A percentile compares a stretch with the other conserved stretches of the same genome.
These are phyloP conservation scores for Vavraia culicis DNA, from an alignment of 371 early-diverging fungal genomes.

Conservation along the genomic window DNA sequence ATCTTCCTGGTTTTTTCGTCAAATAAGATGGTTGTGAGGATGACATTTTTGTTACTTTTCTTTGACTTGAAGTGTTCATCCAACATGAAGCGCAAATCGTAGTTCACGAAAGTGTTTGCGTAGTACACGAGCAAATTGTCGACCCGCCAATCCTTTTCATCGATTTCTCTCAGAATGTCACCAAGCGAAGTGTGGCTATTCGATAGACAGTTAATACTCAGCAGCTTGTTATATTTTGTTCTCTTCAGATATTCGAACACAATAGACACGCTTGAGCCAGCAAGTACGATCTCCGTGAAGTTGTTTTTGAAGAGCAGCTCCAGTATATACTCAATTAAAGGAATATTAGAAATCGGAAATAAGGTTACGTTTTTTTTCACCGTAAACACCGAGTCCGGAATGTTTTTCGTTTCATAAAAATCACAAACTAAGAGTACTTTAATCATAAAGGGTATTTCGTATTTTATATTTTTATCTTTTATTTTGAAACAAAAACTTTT, in stretches of 20 bases:
- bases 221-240: not conserved
- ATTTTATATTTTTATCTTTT: too few species aligned
- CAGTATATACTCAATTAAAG: conserved; percentile 30
- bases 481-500: too few species aligned
- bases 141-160: conserved; percentile 8
- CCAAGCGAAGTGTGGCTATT: conserved; percentile 11
- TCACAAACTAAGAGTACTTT: conserved; percentile 34
- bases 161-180: conserved; percentile 20
- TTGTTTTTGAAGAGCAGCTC: conserved; percentile 11
- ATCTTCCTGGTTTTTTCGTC: conserved; percentile 9
- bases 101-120: conserved; percentile 31
- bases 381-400: conserved; percentile 9
- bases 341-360: conserved; percentile 32
- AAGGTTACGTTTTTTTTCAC: conserved; percentile 23
- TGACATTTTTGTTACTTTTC: not conserved
- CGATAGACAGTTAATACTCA: conserved; percentile 12
- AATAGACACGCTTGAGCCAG: conserved; percentile 6
- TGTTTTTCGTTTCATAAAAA: conserved; percentile 22
- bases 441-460: too few species aligned
- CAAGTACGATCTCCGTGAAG: conserved; percentile 20
- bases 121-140: conserved; percentile 21
- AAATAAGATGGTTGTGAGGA: conserved; percentile 17
- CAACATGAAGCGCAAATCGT: conserved; percentile 7
- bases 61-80: conserved; percentile 4
- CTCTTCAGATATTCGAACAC: conserved; percentile 14